Base-by-base conservation (phyloP, 495 filamentous ascomycete species). In the Neurospora sp. region DNA sequence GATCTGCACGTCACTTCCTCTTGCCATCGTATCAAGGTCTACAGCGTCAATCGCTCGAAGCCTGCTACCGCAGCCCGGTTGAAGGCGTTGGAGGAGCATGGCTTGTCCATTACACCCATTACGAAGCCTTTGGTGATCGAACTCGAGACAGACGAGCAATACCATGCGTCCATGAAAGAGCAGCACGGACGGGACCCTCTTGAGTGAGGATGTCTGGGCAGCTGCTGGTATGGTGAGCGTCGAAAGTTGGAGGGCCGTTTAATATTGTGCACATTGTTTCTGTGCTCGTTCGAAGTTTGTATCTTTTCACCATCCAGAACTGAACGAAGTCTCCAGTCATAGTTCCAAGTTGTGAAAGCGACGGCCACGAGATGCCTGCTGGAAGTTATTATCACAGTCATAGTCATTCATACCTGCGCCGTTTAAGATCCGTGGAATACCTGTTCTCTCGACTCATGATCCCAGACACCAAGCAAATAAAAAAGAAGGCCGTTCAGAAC, bases 1-100 rank as follows among this genome's bases (percentile, higher is more conserved):
- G 89, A 88, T 48, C 81, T 91, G 16, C 89, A 91, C 79, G 89
- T 92, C 37, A 91, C 89, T 1, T 86, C 84, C n/a, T 89, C 86
- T 5, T 88, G 86, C 39, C 90, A 91, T 75, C 84, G 89, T 3
- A 85, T 92, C 79, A 88, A 82, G 71, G 75, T 91, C 12, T 92
- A 90, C 78, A 90, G 88, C 73, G 82, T 90, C 74, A 91, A 91
- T 78, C 86, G 84, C 74, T 82, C 73, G 1, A 84, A 79, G 22
- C 78, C 85, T 3, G 74, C 77, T 7, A 91, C 89, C 3, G 81
- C 78, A 22, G 77, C 81, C 72, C 79, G 86, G 9, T 73, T 91
- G 71, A 84, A 83, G 70, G 76, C 84, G 72, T 77, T 88, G 69
- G 84, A 89, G 74, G 79, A 84, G 46, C 74, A 80, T 20, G 84